These are phyloP conservation scores for Phytophthora foliorum DNA, from an alignment of 352 stramenopile species.

Conservation along the genomic window DNA sequence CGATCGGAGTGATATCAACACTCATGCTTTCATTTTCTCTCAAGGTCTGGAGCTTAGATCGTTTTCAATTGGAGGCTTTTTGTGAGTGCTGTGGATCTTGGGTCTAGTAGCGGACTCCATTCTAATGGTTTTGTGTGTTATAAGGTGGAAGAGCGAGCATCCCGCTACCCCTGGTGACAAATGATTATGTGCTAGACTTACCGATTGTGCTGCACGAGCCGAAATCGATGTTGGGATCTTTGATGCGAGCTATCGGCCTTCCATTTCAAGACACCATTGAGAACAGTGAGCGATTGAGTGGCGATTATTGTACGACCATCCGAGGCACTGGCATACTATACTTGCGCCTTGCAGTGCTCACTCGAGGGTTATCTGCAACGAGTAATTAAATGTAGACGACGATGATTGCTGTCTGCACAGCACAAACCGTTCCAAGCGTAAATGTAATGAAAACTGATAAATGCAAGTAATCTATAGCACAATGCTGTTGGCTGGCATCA, in stretches of 20 bases:
- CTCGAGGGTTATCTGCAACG: conserved; percentile 22
- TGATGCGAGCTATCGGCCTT: conserved; percentile 36
- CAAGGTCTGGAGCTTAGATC: conserved; percentile 53
- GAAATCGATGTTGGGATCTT: conserved; percentile 21
- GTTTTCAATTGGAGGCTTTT: conserved; percentile 47
- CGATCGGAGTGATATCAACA: not conserved
- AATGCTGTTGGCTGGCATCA: conserved; percentile 11
- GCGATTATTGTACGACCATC: conserved; percentile 3
- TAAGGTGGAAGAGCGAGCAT: conserved; percentile 49
- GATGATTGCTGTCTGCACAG: conserved; percentile 21
- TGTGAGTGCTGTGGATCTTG: conserved; percentile 34
- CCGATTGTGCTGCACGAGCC: conserved; percentile 37
- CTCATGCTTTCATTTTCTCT: not conserved
- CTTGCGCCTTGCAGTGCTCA: conserved; percentile 46
- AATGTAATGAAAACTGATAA: conserved; percentile 19
- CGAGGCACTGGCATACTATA: conserved; percentile 39
- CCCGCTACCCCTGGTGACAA: conserved; percentile 39
- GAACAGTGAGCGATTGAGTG: not conserved
- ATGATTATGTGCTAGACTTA: conserved; percentile 59
- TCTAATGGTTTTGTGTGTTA: not conserved
- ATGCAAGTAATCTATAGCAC: conserved; percentile 25
- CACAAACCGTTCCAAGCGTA: conserved; percentile 16
- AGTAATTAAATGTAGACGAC: conserved; percentile 20
- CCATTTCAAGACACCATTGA: conserved; percentile 1
- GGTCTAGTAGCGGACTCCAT: not conserved